phyloP scores from a whole-genome alignment of 2,329 filamentous ascomycete genomes.

The Endothia cerciana region DNA sequence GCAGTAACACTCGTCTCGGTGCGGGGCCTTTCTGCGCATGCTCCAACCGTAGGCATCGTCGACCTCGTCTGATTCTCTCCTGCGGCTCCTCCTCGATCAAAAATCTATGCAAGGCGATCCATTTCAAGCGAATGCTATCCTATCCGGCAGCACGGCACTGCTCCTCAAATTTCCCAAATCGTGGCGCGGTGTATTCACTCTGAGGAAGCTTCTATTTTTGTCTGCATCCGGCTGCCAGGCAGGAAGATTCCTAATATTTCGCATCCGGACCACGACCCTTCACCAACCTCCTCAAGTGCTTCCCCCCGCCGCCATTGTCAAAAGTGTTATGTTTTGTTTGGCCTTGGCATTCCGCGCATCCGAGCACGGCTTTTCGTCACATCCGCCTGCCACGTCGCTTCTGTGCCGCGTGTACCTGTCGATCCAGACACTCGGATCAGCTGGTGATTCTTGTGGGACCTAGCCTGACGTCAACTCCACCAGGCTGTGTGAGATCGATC shows the following conservation, averaged over 20 bases:
- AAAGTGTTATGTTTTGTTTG: slow-evolving; percentile 1
- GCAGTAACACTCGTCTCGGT: background rate
- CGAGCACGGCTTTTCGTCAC: slow-evolving; percentile 4
- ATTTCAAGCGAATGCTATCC: background rate
- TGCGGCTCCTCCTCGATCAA: slow-evolving; percentile 15
- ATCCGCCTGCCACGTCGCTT: slow-evolving; percentile 14
- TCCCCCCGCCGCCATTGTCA: slow-evolving; percentile 7
- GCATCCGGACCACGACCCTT: slow-evolving; percentile 12
- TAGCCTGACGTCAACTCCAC: slow-evolving; percentile 23
- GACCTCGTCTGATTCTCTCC: slow-evolving; percentile 23
- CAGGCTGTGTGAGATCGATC: slow-evolving; percentile 10
- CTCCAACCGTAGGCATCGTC: slow-evolving; percentile 3
- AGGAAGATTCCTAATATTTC: slow-evolving; percentile 10
- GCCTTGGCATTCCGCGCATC: background rate
- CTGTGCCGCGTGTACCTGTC: slow-evolving; percentile 16
- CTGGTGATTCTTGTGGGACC: slow-evolving; percentile 20
- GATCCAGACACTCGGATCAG: slow-evolving; percentile 24
- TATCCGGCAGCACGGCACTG: slow-evolving; percentile 20
- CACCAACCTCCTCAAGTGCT: background rate
- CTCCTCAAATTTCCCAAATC: slow-evolving; percentile 23
- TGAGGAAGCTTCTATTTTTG: background rate
- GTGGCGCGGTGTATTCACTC: background rate
- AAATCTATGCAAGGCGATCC: background rate
- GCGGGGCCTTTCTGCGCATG: background rate
- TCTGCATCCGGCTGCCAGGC: slow-evolving; percentile 12